phyloP scores from a whole-genome alignment of 169 alveolate species.

The Plasmodium chabaudi region DNA sequence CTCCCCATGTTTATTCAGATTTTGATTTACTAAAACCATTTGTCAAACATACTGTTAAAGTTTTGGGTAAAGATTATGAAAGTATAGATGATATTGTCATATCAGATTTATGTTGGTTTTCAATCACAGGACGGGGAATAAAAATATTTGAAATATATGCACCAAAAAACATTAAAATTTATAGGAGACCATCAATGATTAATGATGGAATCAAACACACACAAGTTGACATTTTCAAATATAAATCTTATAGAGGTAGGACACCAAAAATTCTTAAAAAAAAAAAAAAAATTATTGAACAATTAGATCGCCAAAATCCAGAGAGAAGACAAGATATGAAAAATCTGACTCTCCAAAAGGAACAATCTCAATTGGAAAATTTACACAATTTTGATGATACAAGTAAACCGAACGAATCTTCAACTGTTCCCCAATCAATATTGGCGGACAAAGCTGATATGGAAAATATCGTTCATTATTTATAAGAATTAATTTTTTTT shows the following conservation, averaged over 20 bases:
- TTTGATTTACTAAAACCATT: conserved; percentile 71
- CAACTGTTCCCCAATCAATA: neutral
- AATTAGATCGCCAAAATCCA: conserved; percentile 51
- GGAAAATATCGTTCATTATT: conserved; percentile 56
- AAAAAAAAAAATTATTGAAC: conserved; percentile 57
- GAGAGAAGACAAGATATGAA: conserved; percentile 26
- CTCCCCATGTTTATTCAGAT: conserved; percentile 63
- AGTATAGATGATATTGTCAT: conserved; percentile 87
- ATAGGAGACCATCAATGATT: conserved; percentile 82
- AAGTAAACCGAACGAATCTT: no score
- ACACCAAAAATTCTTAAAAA: conserved; percentile 48
- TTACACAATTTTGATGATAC: conserved; percentile 6
- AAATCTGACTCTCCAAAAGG: conserved; percentile 42
- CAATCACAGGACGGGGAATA: conserved; percentile 85
- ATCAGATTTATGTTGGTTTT: conserved; percentile 89
- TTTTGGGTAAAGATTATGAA: conserved; percentile 25
- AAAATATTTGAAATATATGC: conserved; percentile 83
- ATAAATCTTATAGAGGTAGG: conserved; percentile 71
- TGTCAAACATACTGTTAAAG: conserved; percentile 76
- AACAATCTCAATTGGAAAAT: conserved; percentile 11
- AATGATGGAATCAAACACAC: conserved; percentile 71
- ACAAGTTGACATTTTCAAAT: conserved; percentile 66
- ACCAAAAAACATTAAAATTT: conserved; percentile 86
- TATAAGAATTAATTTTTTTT: neutral
- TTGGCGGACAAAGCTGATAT: conserved; percentile 23